A percentile compares a stretch with the other conserved stretches of the same genome.
Conservation (phyloP, 176 grass and related monocot species). For the Rhynchospora pubera region DNA sequence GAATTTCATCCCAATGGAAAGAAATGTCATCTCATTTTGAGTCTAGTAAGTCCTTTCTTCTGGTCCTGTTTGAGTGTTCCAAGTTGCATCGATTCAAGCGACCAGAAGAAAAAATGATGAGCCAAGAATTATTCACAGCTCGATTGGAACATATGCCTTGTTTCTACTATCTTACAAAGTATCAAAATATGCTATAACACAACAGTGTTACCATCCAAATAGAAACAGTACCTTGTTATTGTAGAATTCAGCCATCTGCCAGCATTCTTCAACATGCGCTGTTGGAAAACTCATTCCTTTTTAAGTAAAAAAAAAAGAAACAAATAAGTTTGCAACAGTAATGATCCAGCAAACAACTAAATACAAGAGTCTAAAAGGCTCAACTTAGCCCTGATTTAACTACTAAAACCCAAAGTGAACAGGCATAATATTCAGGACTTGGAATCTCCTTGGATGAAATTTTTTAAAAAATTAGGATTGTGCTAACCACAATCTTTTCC, state of each 20-base stretch:
- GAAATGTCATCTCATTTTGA: not conserved
- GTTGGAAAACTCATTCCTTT: slow-evolving; percentile 92
- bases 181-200: not conserved
- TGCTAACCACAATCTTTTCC: slow-evolving; percentile 90
- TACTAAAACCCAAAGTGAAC: not conserved
- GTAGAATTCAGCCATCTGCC: slow-evolving; percentile 99
- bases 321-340: not conserved
- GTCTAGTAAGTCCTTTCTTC: not conserved
- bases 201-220: too few species aligned
- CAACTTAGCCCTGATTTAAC: not conserved
- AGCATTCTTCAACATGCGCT: slow-evolving; percentile 92
- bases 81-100: not conserved
- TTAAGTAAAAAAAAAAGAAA: not conserved
- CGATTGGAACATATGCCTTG: not conserved
- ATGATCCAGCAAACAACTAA: not conserved
- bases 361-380: not conserved
- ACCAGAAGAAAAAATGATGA: not conserved
- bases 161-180: not conserved
- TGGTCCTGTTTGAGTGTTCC: not conserved
- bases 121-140: not conserved
- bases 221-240: slow-evolving; percentile 83
- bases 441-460: not conserved
- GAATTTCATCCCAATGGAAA: not conserved
- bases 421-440: not conserved
- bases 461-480: not conserved